phyloP scores from a whole-genome alignment of 1,284 basidiomycete genomes.

The Sphagnurus paluster region DNA sequence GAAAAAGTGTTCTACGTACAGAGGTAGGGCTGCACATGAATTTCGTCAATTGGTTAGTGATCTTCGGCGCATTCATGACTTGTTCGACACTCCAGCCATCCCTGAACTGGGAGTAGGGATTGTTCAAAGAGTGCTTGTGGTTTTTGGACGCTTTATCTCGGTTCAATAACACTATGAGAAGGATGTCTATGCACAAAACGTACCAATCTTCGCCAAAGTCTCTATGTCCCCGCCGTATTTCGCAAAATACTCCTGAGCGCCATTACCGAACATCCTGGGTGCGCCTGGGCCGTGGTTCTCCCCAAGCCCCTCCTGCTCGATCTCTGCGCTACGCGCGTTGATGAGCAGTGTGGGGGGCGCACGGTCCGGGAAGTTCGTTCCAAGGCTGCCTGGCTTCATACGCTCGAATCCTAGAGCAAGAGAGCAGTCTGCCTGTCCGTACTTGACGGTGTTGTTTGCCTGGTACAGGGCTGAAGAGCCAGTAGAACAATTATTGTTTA shows the following conservation, averaged over 20 bases:
- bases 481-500: constrained; percentile 85
- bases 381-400: constrained; percentile 80
- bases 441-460: constrained; percentile 68
- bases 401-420: constrained; percentile 88
- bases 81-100: constrained; percentile 75
- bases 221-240: constrained; percentile 72
- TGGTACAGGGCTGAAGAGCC: constrained; percentile 75
- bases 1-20: constrained; percentile 31
- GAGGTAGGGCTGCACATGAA: constrained; percentile 90
- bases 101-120: constrained; percentile 87
- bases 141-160: constrained; percentile 69
- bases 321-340: constrained; percentile 42
- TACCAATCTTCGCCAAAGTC: constrained; percentile 78
- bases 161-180: not conserved
- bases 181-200: constrained; percentile 14
- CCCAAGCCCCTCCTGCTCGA: constrained; percentile 57
- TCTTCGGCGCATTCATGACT: constrained; percentile 63
- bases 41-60: constrained; percentile 77
- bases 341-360: constrained; percentile 56
- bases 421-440: constrained; percentile 72
- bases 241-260: constrained; percentile 75
- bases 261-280: constrained; percentile 79
- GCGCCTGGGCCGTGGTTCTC: constrained; percentile 69
- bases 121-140: constrained; percentile 79
- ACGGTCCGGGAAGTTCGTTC: constrained; percentile 72